Evolutionary conservation across 257 asterid species (phyloP), one percentile per base, ranked within the genome.

Genomic region (Solanum paucissectum): DNA sequence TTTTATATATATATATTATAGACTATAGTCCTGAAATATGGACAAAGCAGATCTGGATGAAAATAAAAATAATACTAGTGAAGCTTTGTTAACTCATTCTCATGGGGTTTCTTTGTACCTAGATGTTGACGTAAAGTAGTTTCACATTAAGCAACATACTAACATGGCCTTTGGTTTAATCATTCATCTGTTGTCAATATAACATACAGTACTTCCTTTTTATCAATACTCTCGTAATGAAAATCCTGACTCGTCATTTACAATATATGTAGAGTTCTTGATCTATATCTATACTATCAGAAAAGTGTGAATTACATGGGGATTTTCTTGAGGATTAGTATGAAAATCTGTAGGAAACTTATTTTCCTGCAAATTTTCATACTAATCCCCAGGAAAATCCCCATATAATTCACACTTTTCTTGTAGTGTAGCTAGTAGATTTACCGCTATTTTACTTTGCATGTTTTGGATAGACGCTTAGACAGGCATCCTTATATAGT

Each of bases 71-170:
- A 27, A 4, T 38, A 62, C 5, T 9, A 37, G 60, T 10, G 40
- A 64, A 40, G 64, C 81, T 85, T 74, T 66, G 87, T 25, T 66
- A 66, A n/a, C 23, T 85, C 82, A 66, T 71, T 85, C 42, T 85
- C 82, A 66, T 66, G 82, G 85, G 85, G 85, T 82, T 69, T 82
- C 69, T 29, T 82, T 82, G 29, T 49, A 16, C 29, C 14, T 62
- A 27, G 66, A 85, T 66, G 82, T 85, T 85, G 87, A 85, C 87
- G 23, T 85, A 68, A 40, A 68, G 44, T 29, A 85, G 62, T 85
- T 85, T 64, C 62, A 85, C 32, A 25, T 85, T 66, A 29, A 49
- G 85, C 85, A 82, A 82, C 85, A 82, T 49, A 29, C 42, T 49
- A 82, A 82, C 85, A 82, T 82, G 85, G 69, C 85, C 40, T 79